These are phyloP conservation scores for Exophiala calicioides DNA, from an alignment of 2,329 filamentous ascomycete genomes.

Conservation along the genomic window DNA sequence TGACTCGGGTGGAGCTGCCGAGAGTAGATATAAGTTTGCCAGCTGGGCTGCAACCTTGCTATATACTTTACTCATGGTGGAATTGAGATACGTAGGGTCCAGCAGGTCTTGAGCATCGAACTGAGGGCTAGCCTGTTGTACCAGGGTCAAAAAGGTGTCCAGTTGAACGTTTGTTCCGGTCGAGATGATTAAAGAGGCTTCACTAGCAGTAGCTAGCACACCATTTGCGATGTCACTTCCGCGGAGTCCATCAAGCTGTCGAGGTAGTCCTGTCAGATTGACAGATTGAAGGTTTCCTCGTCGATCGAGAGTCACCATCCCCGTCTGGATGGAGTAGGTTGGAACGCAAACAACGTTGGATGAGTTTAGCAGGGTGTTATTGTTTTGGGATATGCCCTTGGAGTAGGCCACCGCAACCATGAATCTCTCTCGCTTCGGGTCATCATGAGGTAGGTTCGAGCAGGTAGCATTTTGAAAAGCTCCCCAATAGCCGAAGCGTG, in stretches of 20 bases:
- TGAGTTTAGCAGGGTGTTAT: slow-evolving; percentile 25
- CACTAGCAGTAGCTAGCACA: slow-evolving; percentile 7
- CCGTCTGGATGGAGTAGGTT: slow-evolving; percentile 18
- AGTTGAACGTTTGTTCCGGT: slow-evolving; percentile 1
- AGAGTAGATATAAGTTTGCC: slow-evolving; percentile 22
- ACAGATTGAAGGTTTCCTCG: slow-evolving; percentile 18
- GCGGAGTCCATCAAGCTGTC: slow-evolving; percentile 14
- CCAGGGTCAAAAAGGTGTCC: slow-evolving; percentile 19
- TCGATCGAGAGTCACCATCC: slow-evolving; percentile 15
- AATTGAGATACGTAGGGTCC: slow-evolving; percentile 17
- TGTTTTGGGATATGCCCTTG: slow-evolving; percentile 18
- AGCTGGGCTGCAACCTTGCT: slow-evolving; percentile 19
- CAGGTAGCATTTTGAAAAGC: slow-evolving; percentile 23
- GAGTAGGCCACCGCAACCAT: slow-evolving; percentile 21
- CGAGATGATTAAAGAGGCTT: slow-evolving; percentile 10
- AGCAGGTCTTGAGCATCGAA: slow-evolving; percentile 15
- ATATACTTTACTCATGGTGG: slow-evolving; percentile 9
- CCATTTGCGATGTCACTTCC: slow-evolving; percentile 19
- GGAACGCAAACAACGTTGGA: slow-evolving; percentile 26
- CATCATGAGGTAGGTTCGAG: slow-evolving; percentile 16
- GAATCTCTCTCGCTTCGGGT: slow-evolving; percentile 19
- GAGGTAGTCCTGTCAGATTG: slow-evolving; percentile 9
- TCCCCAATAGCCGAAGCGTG: slow-evolving; percentile 20
- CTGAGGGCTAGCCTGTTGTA: slow-evolving; percentile 14
- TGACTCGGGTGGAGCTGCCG: background rate